Percentiles rank a stretch among this genome's conserved stretches.
Evolutionary conservation across 2,329 filamentous ascomycete species (phyloP).

Genomic region (Orbilia brochopaga): DNA sequence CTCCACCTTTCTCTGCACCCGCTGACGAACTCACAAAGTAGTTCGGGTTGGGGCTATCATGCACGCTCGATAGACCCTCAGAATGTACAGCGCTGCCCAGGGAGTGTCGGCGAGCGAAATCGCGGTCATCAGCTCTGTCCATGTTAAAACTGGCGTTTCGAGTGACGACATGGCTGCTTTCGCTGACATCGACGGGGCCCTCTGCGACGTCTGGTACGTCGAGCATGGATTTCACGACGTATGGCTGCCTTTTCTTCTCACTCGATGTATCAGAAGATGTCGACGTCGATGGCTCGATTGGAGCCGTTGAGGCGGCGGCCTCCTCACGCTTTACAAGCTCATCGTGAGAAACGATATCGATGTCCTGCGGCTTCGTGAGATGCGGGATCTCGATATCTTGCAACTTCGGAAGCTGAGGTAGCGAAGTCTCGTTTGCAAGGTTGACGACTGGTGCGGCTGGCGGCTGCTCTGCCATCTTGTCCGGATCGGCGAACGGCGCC

Average conservation of each 20-base stretch:
- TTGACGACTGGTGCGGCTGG: conserved; percentile 14
- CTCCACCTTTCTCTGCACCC: neutral
- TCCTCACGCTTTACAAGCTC: conserved; percentile 23
- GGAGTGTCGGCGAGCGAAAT: conserved; percentile 25
- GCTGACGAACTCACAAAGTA: conserved; percentile 38
- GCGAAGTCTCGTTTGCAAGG: conserved; percentile 10
- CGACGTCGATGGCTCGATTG: neutral
- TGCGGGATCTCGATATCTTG: conserved; percentile 18
- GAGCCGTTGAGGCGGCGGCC: neutral
- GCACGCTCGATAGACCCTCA: conserved; percentile 22
- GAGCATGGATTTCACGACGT: conserved; percentile 38
- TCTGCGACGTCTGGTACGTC: conserved; percentile 28
- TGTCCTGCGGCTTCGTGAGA: conserved; percentile 10
- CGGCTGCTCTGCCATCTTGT: conserved; percentile 18
- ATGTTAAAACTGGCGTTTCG: conserved; percentile 12
- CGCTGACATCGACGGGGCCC: neutral
- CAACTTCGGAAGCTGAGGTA: conserved; percentile 4
- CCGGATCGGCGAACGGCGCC: conserved; percentile 30
- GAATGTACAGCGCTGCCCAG: conserved; percentile 28
- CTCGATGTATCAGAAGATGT: conserved; percentile 18
- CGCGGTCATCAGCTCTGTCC: conserved; percentile 24
- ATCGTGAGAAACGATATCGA: conserved; percentile 26
- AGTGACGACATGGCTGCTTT: neutral
- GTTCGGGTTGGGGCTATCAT: conserved; percentile 42
- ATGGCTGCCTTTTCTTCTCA: conserved; percentile 15